Percentiles rank a stretch among this genome's conserved stretches.
These are phyloP conservation scores for Ophiocordyceps camponoti-rufipedis DNA, from an alignment of 2,329 filamentous ascomycete genomes.

Conservation along the genomic window DNA sequence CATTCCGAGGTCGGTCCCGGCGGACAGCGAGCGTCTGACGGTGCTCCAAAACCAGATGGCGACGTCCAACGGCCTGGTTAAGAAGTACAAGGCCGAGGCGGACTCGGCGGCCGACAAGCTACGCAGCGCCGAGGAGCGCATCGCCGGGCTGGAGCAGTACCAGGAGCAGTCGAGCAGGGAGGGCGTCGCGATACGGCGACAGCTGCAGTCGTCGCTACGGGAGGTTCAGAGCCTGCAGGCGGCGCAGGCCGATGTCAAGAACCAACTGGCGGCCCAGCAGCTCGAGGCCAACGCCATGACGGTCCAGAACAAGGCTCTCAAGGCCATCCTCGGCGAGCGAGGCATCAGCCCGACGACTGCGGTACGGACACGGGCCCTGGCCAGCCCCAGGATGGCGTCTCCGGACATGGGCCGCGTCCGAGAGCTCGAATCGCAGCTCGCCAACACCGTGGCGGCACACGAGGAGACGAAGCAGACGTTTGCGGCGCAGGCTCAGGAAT, in stretches of 20 bases:
- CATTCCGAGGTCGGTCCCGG: slow-evolving; percentile 24
- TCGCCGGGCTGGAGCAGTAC: slow-evolving; percentile 89
- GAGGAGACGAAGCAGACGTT: slow-evolving; percentile 69
- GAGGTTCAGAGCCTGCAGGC: slow-evolving; percentile 71
- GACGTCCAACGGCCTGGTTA: slow-evolving; percentile 60
- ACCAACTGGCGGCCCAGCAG: slow-evolving; percentile 69
- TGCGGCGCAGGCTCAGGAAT: slow-evolving; percentile 65
- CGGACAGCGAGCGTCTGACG: slow-evolving; percentile 45
- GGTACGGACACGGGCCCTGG: slow-evolving; percentile 53
- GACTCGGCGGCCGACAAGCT: slow-evolving; percentile 77
- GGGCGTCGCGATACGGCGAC: slow-evolving; percentile 72
- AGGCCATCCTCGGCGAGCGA: slow-evolving; percentile 79
- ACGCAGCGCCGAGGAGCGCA: slow-evolving; percentile 83
- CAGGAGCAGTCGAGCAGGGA: slow-evolving; percentile 95
- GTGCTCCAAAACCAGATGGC: slow-evolving; percentile 68
- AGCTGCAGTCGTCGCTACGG: slow-evolving; percentile 68
- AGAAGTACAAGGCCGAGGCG: slow-evolving; percentile 77
- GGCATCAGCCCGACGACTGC: slow-evolving; percentile 64
- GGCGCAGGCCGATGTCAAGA: slow-evolving; percentile 64
- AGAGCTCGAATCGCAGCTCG: slow-evolving; percentile 78
- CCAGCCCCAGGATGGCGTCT: slow-evolving; percentile 52
- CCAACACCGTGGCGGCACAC: slow-evolving; percentile 57
- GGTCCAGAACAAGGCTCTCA: slow-evolving; percentile 83
- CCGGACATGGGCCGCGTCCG: slow-evolving; percentile 65
- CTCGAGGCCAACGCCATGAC: slow-evolving; percentile 86